Percentiles rank a stretch among this genome's conserved stretches.
Evolutionary conservation across 768 basidiomycete species (phyloP).

Genomic region (Pisolithus marmoratus): DNA sequence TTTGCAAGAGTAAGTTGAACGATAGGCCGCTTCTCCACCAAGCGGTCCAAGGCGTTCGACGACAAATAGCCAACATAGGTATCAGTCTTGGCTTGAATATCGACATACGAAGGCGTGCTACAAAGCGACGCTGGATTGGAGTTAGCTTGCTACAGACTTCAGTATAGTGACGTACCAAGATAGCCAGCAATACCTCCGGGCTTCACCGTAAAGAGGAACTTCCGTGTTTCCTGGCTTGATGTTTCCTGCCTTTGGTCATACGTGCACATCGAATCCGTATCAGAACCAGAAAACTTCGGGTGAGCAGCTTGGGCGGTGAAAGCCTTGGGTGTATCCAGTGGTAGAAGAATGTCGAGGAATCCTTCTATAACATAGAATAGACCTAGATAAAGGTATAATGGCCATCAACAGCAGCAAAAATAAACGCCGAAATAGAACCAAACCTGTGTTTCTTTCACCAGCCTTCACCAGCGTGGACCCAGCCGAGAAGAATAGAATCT

Average conservation of each 20-base stretch:
- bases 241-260: conserved; percentile 27
- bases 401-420: neutral
- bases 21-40: conserved; percentile 92
- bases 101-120: conserved; percentile 90
- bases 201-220: conserved; percentile 89
- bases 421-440: conserved; percentile 6
- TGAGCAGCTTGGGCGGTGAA: conserved; percentile 9
- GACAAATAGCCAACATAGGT: conserved; percentile 97
- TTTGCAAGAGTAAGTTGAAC: conserved; percentile 94
- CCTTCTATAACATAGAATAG: conserved; percentile 96
- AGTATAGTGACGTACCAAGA: conserved; percentile 49
- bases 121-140: conserved; percentile 68
- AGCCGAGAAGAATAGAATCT: conserved; percentile 88
- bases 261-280: conserved; percentile 35
- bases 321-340: conserved; percentile 24
- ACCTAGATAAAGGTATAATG: conserved; percentile 34
- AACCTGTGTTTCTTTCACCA: conserved; percentile 85
- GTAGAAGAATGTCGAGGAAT: conserved; percentile 86
- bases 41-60: conserved; percentile 77
- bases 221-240: conserved; percentile 38
- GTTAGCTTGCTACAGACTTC: neutral
- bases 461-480: conserved; percentile 83
- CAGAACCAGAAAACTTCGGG: conserved; percentile 15
- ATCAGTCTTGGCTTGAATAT: conserved; percentile 95
- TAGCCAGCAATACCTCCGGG: conserved; percentile 98